These are phyloP conservation scores for Aspergillus persii DNA, from an alignment of 2,329 filamentous ascomycete species.

Conservation along the genomic window DNA sequence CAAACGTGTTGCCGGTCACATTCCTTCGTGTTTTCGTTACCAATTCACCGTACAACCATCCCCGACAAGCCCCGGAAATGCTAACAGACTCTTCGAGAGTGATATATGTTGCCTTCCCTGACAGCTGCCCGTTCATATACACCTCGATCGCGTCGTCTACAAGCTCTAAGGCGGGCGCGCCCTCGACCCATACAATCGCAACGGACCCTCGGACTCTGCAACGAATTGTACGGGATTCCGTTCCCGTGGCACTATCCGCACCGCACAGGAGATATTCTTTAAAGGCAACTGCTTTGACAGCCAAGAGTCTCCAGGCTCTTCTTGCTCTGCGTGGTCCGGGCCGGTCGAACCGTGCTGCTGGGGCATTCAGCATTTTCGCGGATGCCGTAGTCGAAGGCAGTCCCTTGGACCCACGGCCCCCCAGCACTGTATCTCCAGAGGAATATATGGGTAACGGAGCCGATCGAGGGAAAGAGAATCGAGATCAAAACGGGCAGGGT, in stretches of 20 bases:
- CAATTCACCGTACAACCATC: conserved; percentile 73
- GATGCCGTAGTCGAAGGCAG: conserved; percentile 56
- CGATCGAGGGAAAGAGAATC: conserved; percentile 14
- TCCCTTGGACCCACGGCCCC: conserved; percentile 48
- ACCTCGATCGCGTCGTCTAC: conserved; percentile 49
- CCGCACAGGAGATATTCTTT: conserved; percentile 71
- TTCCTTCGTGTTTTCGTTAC: conserved; percentile 76
- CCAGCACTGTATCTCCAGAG: conserved; percentile 32
- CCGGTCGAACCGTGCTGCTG: conserved; percentile 68
- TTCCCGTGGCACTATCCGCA: conserved; percentile 77
- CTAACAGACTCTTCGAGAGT: conserved; percentile 64
- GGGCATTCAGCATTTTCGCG: conserved; percentile 77
- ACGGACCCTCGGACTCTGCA: conserved; percentile 64
- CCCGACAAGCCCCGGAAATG: conserved; percentile 37
- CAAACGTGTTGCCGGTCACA: conserved; percentile 61
- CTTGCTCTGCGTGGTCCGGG: conserved; percentile 67
- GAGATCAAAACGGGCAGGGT: conserved; percentile 18
- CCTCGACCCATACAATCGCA: conserved; percentile 18
- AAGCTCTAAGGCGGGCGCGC: conserved; percentile 34
- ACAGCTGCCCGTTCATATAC: conserved; percentile 74
- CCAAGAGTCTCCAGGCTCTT: conserved; percentile 69
- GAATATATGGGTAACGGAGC: conserved; percentile 24
- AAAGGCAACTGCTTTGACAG: conserved; percentile 64
- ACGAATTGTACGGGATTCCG: conserved; percentile 70
- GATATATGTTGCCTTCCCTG: conserved; percentile 78